These are phyloP conservation scores for Fusarium multiceps DNA, from an alignment of 2,329 filamentous ascomycete genomes.

Conservation along the genomic window DNA sequence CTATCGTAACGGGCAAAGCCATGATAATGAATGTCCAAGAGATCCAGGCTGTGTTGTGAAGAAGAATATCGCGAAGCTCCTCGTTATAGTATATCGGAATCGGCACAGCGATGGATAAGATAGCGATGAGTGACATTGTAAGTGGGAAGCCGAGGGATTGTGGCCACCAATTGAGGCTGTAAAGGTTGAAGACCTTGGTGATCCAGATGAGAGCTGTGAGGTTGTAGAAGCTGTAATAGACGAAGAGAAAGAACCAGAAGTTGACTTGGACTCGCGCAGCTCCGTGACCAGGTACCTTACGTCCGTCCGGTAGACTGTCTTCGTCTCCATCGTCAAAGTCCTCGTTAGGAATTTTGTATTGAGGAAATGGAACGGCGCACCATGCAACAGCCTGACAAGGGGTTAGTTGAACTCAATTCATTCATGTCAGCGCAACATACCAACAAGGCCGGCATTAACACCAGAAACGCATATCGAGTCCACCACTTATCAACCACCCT, in stretches of 20 bases:
- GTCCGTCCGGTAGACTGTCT: slow-evolving; percentile 44
- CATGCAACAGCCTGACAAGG: slow-evolving; percentile 66
- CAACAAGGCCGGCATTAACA: slow-evolving; percentile 69
- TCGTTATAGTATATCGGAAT: slow-evolving; percentile 69
- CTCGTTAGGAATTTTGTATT: slow-evolving; percentile 65
- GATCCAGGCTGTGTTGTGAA: slow-evolving; percentile 75
- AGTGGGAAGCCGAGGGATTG: slow-evolving; percentile 71
- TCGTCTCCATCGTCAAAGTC: slow-evolving; percentile 55
- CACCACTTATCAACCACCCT: slow-evolving; percentile 72
- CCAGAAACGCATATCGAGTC: slow-evolving; percentile 69
- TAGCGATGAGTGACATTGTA: slow-evolving; percentile 71
- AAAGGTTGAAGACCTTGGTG: slow-evolving; percentile 77
- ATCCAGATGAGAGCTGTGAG: slow-evolving; percentile 76
- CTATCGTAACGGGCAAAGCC: slow-evolving; percentile 74
- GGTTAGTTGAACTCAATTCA: slow-evolving; percentile 12
- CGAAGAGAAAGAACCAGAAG: slow-evolving; percentile 78
- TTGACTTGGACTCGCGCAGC: slow-evolving; percentile 72
- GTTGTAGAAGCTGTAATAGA: slow-evolving; percentile 78
- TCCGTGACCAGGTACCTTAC: slow-evolving; percentile 70
- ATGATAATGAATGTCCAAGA: slow-evolving; percentile 77
- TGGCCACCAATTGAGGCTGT: slow-evolving; percentile 78
- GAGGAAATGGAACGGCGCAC: slow-evolving; percentile 74
- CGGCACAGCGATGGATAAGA: slow-evolving; percentile 68
- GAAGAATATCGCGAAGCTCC: slow-evolving; percentile 63
- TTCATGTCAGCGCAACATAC: slow-evolving; percentile 53